Evolutionary conservation across 371 early-diverging fungal genomes (phyloP).

Genomic region (Smittium culicis): DNA sequence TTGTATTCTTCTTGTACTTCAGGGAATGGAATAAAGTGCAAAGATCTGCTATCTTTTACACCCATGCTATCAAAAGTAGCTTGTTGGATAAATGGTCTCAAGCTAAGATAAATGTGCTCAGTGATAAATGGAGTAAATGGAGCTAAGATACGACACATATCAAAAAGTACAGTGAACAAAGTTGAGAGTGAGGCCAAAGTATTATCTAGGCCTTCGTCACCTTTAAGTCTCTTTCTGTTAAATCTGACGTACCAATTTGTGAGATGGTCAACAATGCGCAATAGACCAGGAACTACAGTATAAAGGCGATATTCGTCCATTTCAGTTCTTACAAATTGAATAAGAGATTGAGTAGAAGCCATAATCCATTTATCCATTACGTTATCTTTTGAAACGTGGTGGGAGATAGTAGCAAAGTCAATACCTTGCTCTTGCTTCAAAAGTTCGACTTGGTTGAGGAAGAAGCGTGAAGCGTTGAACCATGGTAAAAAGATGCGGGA

Average conservation of each 20-base stretch:
- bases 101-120: slow-evolving; percentile 95
- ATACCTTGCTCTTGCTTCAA: slow-evolving; percentile 73
- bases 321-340: slow-evolving; percentile 77
- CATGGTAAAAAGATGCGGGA: slow-evolving; percentile 96
- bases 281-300: slow-evolving; percentile 85
- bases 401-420: slow-evolving; percentile 62
- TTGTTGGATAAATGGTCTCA: slow-evolving; percentile 57
- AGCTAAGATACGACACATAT: slow-evolving; percentile 88
- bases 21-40: slow-evolving; percentile 91
- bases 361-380: slow-evolving; percentile 98
- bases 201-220: slow-evolving; percentile 79
- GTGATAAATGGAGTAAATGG: slow-evolving; percentile 98
- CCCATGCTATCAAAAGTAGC: slow-evolving; percentile 15
- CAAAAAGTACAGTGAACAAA: slow-evolving; percentile 86
- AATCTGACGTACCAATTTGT: slow-evolving; percentile 99
- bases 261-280: slow-evolving; percentile 87
- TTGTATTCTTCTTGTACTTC: slow-evolving; percentile 87
- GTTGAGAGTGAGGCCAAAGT: slow-evolving; percentile 74
- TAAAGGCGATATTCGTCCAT: slow-evolving; percentile 95
- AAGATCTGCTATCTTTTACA: slow-evolving; percentile 62
- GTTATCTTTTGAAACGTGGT: slow-evolving; percentile 49
- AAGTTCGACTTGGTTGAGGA: slow-evolving; percentile 74
- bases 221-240: slow-evolving; percentile 96
- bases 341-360: slow-evolving; percentile 85
- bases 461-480: slow-evolving; percentile 98